Base-by-base conservation (phyloP, 352 stramenopile species). In the Globisporangium iwayamae region DNA sequence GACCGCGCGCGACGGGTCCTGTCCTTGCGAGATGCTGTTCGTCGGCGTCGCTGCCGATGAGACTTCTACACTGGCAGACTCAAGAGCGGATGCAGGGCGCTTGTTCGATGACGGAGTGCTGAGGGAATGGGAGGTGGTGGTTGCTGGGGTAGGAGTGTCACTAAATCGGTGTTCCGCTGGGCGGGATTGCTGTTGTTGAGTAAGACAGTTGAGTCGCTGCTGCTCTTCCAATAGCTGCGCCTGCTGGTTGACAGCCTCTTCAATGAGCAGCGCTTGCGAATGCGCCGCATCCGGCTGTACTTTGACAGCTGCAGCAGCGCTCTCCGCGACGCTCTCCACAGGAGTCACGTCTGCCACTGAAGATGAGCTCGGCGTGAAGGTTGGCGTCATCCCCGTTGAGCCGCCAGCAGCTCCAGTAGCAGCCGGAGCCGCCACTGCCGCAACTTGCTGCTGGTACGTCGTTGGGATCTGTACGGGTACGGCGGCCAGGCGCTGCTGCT, bases 1-100 rank as follows among this genome's bases (percentile, higher is more conserved):
- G 51, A 84, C 56, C 43, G 66, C 67, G 54, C 60, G 74, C n/a
- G 78, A 72, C 41, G 67, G 67, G n/a, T 82, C 74, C 28, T 60
- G 56, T 34, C 36, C n/a, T 34, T 25, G 22, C 55, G 30, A 25
- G 4, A 13, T 38, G 3, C 51, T 56, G 25, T 2, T 28, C 25
- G 25, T 28, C 6, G 53, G 11, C 16, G 18, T 34, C n/a, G 46
- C 3, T n/a, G 20, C 0, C 46, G 41, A 45, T 47, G 45, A 13
- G 5, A 22, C 39, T 32, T 46, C 38, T 30, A 10, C 5, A 16
- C 41, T 63, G 8, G 67, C 56, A 11, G 54, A 25, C 45, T 81
- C 73, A 34, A 81, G 61, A 16, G 50, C 66, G 1, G 70, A 65
- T 30, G 63, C 66, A 16, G 67, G 54, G 2, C 75, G 68, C 36